A percentile compares a stretch with the other conserved stretches of the same genome.
Evolutionary conservation across 2,329 filamentous ascomycete species (phyloP).

Genomic region (Neopestalotiopsis clavispora): DNA sequence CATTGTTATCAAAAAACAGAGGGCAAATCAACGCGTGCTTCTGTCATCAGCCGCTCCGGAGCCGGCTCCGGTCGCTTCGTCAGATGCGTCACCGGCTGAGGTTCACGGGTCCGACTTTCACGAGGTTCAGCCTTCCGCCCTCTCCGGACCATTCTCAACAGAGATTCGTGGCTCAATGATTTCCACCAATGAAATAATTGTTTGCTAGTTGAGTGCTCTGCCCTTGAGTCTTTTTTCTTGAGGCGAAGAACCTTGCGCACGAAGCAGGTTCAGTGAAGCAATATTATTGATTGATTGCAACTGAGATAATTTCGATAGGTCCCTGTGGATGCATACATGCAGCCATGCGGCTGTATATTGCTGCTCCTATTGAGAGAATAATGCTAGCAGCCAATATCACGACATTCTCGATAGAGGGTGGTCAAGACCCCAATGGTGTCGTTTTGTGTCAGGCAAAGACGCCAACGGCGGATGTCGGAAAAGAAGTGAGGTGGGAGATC

Average conservation of each 20-base stretch:
- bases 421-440: not conserved
- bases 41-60: not conserved
- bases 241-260: not conserved
- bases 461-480: too few relatives aligned
- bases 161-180: not conserved
- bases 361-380: not conserved
- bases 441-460: too few relatives aligned
- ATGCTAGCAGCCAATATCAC: not conserved
- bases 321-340: not conserved
- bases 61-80: not conserved
- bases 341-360: not conserved
- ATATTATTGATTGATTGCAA: constrained; percentile 2
- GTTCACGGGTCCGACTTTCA: not conserved
- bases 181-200: not conserved
- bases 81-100: not conserved
- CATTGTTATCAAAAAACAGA: not conserved
- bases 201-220: not conserved
- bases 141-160: not conserved
- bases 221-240: not conserved
- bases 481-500: too few relatives aligned
- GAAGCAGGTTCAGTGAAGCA: not conserved
- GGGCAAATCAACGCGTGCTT: not conserved
- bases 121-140: not conserved
- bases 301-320: not conserved
- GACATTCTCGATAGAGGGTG: not conserved